Base-by-base conservation (phyloP, 2,329 filamentous ascomycete genomes). In the Penicillium decumbens region DNA sequence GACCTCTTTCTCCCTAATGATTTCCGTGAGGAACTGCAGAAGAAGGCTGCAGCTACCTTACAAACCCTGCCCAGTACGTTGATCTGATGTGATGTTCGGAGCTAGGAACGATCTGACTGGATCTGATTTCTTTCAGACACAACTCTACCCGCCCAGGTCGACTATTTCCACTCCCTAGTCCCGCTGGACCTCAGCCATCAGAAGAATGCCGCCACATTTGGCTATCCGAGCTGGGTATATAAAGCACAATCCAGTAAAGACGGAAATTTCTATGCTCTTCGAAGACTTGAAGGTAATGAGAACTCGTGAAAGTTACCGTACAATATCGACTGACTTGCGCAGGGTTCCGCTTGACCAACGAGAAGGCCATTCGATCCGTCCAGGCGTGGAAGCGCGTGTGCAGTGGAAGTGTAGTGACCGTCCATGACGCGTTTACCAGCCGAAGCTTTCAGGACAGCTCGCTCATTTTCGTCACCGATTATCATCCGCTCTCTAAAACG, bases 361-460 rank as follows among this genome's bases (percentile, higher is more conserved):
- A 95, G 62, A 86, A 89, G 59, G 88, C 91, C 3, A 95, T 97
- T 45, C 81, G 87, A 50, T 83, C 87, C 1, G 87, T 93, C 47
- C 89, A 91, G 60, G 84, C 88, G 9, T 98, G 93, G 93, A 92
- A 91, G 64, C 83, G 87, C 50, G 81, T 98, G 42, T 80, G 82
- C 64, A 92, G 86, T 62, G 87, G 84, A 49, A 89, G 83, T 57
- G 82, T 97, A 18, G 92, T 97, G 27, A 87, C 85, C 0, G 82
- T 95, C 7, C 85, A 95, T 62, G 90, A 96, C 70, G 89, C 89
- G 0, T 98, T 98, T 64, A 98, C 93, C 0, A 95, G 89, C 10
- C 80, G 90, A 53, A 88, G 87, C 24, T 98, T 98, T 69, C 89
- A 89, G 47, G 93, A 97, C 68, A 95, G 89, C 70, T 97, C 93